Base-by-base conservation (phyloP, 345 rosid species). In the Triadica sebifera region DNA sequence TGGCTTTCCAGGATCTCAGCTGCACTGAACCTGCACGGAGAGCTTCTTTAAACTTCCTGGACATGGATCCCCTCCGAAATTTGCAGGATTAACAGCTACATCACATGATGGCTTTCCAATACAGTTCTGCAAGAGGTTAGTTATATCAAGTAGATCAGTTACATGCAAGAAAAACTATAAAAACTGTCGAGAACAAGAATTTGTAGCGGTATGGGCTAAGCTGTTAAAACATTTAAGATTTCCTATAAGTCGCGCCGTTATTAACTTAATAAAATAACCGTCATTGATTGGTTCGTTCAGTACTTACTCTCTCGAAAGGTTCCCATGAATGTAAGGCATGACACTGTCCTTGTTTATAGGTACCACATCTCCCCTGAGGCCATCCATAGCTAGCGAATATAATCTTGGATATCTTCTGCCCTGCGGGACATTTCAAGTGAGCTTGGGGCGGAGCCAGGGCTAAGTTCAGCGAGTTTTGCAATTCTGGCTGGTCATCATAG, bases 41-140 rank as follows among this genome's bases (percentile, higher is more conserved):
- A 78, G 74, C 67, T 69, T 78, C 74, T 78, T 78, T 29, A 25
- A 5, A 16, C 63, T 73, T 25, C 49, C 64, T 51, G 74, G 81
- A 68, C 81, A 78, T 52, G 81, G 78, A 63, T 78, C 81, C 37
- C 81, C 81, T 20, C 81, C 81, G 55, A 78, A 78, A 29, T 24
- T 66, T 63, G 64, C 61, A 20, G 78, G 52, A 8, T 49, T 74
- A 25, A 78, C 81, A 13, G 43, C 39, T 63, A 78, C 70, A 11
- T 73, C 71, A 22, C 81, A 78, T 10, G 74, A 68, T 20, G 64
- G 69, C 71, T 78, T 61, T 22, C 81, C 81, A 69, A 74, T 12
- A 51, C 81, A 78, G 58, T 50, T 41, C 81, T 78, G 77, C 78
- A 74, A 43, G 53, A 65, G 45, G 37, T 50, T 61, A 19, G 51